Base-by-base conservation (phyloP, 495 filamentous ascomycete genomes). In the Darksidea phi region DNA sequence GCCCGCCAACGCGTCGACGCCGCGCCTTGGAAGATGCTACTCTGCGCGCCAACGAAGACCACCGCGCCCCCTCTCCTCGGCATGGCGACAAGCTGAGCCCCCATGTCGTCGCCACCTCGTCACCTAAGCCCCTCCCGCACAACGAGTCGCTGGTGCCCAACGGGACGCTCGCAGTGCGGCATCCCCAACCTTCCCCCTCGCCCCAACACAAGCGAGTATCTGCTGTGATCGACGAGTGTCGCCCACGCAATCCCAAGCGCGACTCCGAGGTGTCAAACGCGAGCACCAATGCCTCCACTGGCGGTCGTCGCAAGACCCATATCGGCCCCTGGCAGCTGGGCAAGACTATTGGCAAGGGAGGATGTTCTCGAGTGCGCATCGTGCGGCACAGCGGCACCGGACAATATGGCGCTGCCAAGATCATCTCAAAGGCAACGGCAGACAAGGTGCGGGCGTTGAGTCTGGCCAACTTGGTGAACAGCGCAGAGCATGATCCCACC, bases 311-410 rank as follows among this genome's bases (percentile, higher is more conserved):
- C 46, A 96, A 96, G 71, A 88, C 85, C 8, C 84, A 88, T 63
- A 87, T 88, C 13, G 92, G 92, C 1, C 91, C 93, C 67, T 98
- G 95, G 95, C 81, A 89, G 50, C 75, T 98, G 17, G 94, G 94
- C 7, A 87, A 84, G 70, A 92, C 87, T 0, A 77, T 98, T 47
- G 94, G 94, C 0, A 84, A 87, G 57, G 94, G 94, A 7, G 86
- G 91, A 0, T 91, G 89, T 54, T 91, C 88, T 2, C 80, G 88
- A 6, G 95, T 98, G 8, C 81, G 94, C 48, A 71, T 90, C 47
- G 93, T 90, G 0, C 84, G 86, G 59, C 91, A 98, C 74, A 80
- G 79, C 17, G 72, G 79, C 13, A 91, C 89, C 0, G 81, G 86
- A 2, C 82, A 95, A 59, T 77, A 86, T 25, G 94, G 89, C 10